phyloP scores from a whole-genome alignment of 345 rosid genomes.

The Citrus reticulata region DNA sequence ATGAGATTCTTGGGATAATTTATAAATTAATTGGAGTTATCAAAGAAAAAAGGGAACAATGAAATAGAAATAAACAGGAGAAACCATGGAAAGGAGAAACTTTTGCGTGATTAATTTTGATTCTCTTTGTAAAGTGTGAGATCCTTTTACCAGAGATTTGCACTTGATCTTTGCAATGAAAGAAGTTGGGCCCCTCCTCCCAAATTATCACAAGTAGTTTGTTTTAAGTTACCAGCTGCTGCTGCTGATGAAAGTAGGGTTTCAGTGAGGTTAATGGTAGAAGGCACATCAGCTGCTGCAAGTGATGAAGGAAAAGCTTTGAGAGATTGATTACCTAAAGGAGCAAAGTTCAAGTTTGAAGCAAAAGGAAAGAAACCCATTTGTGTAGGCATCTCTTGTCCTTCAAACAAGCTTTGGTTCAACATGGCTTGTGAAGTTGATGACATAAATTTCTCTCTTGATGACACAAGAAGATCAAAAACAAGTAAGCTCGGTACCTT shows the following conservation, averaged over 20 bases:
- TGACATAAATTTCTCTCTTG: slow-evolving; percentile 32
- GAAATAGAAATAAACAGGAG: neutral
- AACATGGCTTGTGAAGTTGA: slow-evolving; percentile 45
- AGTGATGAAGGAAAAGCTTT: slow-evolving; percentile 29
- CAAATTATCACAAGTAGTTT: slow-evolving; percentile 18
- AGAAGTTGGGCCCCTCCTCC: slow-evolving; percentile 39
- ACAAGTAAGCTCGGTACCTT: neutral
- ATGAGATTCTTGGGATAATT: neutral
- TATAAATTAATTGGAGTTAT: neutral
- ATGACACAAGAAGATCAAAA: slow-evolving; percentile 8
- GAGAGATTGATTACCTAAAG: slow-evolving; percentile 35
- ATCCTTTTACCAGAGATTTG: slow-evolving; percentile 61
- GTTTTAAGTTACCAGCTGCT: slow-evolving; percentile 19
- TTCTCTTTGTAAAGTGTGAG: neutral
- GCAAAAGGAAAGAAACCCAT: slow-evolving; percentile 62
- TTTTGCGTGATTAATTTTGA: slow-evolving; percentile 7
- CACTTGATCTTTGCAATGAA: slow-evolving; percentile 55
- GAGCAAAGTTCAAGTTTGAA: slow-evolving; percentile 30
- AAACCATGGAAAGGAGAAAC: neutral
- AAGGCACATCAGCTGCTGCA: slow-evolving; percentile 8
- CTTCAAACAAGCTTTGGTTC: slow-evolving; percentile 57
- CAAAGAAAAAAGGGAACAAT: neutral
- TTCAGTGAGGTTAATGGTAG: slow-evolving; percentile 43
- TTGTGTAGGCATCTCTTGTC: slow-evolving; percentile 43
- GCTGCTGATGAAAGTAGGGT: slow-evolving; percentile 48